A percentile compares a stretch with the other conserved stretches of the same genome.
Conservation (phyloP, 306 rosid genomes). For the Mucuna pruriens region DNA sequence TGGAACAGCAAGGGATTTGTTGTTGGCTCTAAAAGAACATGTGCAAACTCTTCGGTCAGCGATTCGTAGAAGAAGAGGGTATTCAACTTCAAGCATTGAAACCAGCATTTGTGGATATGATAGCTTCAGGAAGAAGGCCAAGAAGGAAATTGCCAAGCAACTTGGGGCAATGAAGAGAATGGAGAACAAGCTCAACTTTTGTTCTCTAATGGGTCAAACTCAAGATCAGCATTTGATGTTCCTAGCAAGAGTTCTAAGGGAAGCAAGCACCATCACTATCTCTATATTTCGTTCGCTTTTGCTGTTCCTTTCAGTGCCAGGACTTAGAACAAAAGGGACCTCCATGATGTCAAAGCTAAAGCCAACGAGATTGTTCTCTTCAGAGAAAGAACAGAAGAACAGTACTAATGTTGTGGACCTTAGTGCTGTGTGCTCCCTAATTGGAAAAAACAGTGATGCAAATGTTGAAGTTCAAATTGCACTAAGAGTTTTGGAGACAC, state of each 20-base stretch:
- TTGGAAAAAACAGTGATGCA: constrained; percentile 9
- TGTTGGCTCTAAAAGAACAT: constrained; percentile 54
- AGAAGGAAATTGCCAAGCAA: constrained; percentile 62
- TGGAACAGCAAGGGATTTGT: constrained; percentile 51
- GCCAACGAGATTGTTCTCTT: constrained; percentile 41
- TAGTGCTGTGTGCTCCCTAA: constrained; percentile 25
- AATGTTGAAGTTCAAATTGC: constrained; percentile 45
- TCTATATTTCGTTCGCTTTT: constrained; percentile 57
- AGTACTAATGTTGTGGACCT: constrained; percentile 41
- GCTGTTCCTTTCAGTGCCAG: constrained; percentile 53
- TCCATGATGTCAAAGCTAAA: constrained; percentile 57
- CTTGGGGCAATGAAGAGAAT: constrained; percentile 55
- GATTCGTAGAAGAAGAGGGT: constrained; percentile 59
- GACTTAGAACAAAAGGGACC: constrained; percentile 45
- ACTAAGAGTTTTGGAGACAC: constrained; percentile 46
- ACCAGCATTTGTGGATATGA: constrained; percentile 46
- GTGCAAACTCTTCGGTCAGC: constrained; percentile 63
- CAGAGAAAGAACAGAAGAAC: constrained; percentile 52
- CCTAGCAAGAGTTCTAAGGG: constrained; percentile 53
- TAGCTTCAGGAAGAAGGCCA: constrained; percentile 62
- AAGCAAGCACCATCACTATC: constrained; percentile 51
- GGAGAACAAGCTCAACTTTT: constrained; percentile 39
- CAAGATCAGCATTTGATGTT: constrained; percentile 41
- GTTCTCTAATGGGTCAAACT: constrained; percentile 30
- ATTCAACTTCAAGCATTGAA: constrained; percentile 55